These are phyloP conservation scores for Mentha longifolia DNA, from an alignment of 257 asterid genomes.

Conservation along the genomic window DNA sequence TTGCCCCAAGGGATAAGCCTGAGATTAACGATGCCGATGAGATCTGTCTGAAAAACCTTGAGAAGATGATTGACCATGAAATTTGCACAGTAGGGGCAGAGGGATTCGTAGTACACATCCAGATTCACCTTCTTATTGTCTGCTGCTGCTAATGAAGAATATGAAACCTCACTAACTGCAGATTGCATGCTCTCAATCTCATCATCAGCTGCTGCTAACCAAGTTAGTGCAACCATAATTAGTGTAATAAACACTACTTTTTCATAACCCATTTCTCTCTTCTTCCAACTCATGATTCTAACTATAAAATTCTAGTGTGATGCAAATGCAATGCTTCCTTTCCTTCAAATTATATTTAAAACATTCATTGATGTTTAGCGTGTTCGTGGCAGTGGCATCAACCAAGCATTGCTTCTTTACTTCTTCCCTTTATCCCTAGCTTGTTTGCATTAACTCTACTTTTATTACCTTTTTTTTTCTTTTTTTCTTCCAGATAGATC, in stretches of 20 bases:
- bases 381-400: conserved; percentile 32
- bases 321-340: background rate
- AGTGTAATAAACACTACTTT: conserved; percentile 21
- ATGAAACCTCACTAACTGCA: background rate
- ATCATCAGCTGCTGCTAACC: conserved; percentile 26
- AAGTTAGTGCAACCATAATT: conserved; percentile 14
- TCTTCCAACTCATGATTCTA: background rate
- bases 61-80: conserved; percentile 75
- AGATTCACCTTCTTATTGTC: conserved; percentile 46
- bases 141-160: background rate
- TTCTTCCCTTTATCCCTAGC: conserved; percentile 36
- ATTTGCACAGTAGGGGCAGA: conserved; percentile 88
- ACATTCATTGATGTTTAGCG: conserved; percentile 30
- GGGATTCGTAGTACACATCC: conserved; percentile 74
- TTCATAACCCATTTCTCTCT: conserved; percentile 48
- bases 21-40: conserved; percentile 66
- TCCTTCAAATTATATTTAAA: background rate
- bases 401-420: conserved; percentile 29
- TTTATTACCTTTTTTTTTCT: conserved; percentile 35
- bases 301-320: background rate
- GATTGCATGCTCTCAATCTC: background rate
- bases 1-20: conserved; percentile 96
- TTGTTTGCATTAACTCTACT: conserved; percentile 28
- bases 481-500: too few relatives aligned
- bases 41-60: conserved; percentile 73